A percentile compares a stretch with the other conserved stretches of the same genome.
Evolutionary conservation across 2,329 filamentous ascomycete genomes (phyloP).

Genomic region (Diaporthe citri): DNA sequence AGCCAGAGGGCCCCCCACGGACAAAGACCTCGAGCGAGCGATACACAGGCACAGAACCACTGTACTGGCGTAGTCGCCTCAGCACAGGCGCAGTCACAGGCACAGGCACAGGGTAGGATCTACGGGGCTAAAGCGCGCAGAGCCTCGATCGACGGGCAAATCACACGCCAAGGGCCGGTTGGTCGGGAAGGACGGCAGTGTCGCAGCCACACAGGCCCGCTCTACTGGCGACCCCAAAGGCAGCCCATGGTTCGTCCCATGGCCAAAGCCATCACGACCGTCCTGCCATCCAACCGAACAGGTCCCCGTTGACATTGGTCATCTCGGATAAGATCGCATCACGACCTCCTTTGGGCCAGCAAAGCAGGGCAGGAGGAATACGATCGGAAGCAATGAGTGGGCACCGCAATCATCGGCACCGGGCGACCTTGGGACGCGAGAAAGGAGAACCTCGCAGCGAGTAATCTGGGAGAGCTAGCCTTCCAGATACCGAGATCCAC

Average conservation of each 20-base stretch:
- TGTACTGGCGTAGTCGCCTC: background rate
- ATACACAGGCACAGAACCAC: background rate
- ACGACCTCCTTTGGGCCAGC: background rate
- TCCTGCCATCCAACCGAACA: constrained; percentile 11
- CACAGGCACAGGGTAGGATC: constrained; percentile 17
- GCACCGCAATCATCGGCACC: constrained; percentile 18
- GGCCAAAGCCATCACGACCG: background rate
- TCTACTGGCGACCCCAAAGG: background rate
- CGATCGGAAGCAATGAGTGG: constrained; percentile 6
- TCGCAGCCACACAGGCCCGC: constrained; percentile 27
- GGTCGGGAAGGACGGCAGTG: constrained; percentile 25
- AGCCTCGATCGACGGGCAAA: constrained; percentile 31
- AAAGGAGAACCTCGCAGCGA: constrained; percentile 20
- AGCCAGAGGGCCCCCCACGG: background rate
- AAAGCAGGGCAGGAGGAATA: background rate
- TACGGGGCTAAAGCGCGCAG: constrained; percentile 29
- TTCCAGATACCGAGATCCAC: constrained; percentile 16
- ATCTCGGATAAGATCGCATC: constrained; percentile 21
- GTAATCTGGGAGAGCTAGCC: constrained; percentile 20
- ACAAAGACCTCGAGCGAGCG: background rate
- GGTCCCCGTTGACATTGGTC: background rate
- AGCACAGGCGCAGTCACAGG: background rate
- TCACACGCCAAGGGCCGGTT: constrained; percentile 29
- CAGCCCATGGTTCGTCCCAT: constrained; percentile 9
- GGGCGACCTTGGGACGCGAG: constrained; percentile 12